These are phyloP conservation scores for Bothriochloa decipiens DNA, from an alignment of 176 grass and related monocot genomes.

Conservation along the genomic window DNA sequence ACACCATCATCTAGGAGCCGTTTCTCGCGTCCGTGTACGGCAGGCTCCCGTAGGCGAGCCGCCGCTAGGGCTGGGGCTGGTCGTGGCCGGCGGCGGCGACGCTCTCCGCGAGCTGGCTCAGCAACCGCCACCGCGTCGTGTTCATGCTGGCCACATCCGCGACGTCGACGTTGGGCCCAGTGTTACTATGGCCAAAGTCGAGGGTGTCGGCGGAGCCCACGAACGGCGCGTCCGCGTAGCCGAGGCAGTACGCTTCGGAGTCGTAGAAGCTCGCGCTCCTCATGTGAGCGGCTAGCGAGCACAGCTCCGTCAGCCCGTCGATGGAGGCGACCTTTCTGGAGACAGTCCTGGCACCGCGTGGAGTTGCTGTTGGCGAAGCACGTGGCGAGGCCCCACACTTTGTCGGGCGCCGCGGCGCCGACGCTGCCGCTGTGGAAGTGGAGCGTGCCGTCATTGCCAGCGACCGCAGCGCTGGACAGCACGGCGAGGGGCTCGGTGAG, in stretches of 20 bases:
- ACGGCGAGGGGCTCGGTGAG: background rate
- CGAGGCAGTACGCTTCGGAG: no score
- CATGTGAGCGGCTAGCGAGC: background rate
- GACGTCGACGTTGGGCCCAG: no score
- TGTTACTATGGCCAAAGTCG: no score
- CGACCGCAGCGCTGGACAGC: background rate
- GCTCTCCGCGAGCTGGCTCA: no score
- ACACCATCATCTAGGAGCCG: no score
- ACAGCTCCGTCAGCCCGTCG: background rate
- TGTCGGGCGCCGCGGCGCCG: background rate
- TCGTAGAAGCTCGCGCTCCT: background rate
- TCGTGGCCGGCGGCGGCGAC: no score
- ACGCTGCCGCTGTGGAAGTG: slow-evolving; percentile 27
- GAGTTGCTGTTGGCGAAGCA: slow-evolving; percentile 35
- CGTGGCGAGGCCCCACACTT: slow-evolving; percentile 37
- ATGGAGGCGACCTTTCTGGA: background rate
- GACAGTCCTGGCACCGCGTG: slow-evolving; percentile 22
- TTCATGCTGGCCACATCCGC: no score
- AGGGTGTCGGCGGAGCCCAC: background rate
- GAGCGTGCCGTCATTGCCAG: slow-evolving; percentile 1
- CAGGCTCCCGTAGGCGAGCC: no score
- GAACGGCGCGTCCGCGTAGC: background rate
- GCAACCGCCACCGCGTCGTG: no score
- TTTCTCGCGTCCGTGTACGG: no score
- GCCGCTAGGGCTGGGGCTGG: no score